phyloP scores from a whole-genome alignment of 2,329 filamentous ascomycete genomes.

The Epichloe hybrida region DNA sequence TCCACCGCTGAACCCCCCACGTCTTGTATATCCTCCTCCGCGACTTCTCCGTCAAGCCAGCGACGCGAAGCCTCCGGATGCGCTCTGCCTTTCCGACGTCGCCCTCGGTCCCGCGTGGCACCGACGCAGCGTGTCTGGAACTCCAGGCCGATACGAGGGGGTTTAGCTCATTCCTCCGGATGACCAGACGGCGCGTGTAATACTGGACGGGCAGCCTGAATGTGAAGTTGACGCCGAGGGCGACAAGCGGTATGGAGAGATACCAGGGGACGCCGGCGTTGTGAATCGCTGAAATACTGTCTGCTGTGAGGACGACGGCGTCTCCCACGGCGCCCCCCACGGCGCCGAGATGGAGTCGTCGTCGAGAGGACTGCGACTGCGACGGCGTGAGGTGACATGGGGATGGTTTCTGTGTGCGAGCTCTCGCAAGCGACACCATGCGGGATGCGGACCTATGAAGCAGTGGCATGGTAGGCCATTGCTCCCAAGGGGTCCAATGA shows the following conservation, averaged over 20 bases:
- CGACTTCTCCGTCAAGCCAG: slow-evolving; percentile 16
- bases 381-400: neutral
- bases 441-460: slow-evolving; percentile 2
- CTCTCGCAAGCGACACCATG: neutral
- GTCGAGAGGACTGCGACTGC: slow-evolving; percentile 1
- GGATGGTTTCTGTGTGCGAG: neutral
- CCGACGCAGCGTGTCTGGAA: slow-evolving; percentile 11
- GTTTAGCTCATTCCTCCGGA: slow-evolving; percentile 15
- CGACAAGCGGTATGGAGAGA: slow-evolving; percentile 38
- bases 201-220: slow-evolving; percentile 33
- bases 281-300: slow-evolving; percentile 32
- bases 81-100: slow-evolving; percentile 7
- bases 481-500: slow-evolving; percentile 16
- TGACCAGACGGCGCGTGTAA: slow-evolving; percentile 23
- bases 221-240: slow-evolving; percentile 30
- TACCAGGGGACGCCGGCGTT: slow-evolving; percentile 37
- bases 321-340: slow-evolving; percentile 13
- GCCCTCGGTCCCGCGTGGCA: neutral
- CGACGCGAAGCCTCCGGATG: slow-evolving; percentile 12
- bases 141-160: slow-evolving; percentile 20
- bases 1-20: slow-evolving; percentile 36
- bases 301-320: slow-evolving; percentile 26
- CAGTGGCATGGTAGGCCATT: slow-evolving; percentile 4
- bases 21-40: slow-evolving; percentile 20
- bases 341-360: slow-evolving; percentile 19